A percentile compares a stretch with the other conserved stretches of the same genome.
Conservation (phyloP, 805 yeast genomes). For the Priceomyces castillae region DNA sequence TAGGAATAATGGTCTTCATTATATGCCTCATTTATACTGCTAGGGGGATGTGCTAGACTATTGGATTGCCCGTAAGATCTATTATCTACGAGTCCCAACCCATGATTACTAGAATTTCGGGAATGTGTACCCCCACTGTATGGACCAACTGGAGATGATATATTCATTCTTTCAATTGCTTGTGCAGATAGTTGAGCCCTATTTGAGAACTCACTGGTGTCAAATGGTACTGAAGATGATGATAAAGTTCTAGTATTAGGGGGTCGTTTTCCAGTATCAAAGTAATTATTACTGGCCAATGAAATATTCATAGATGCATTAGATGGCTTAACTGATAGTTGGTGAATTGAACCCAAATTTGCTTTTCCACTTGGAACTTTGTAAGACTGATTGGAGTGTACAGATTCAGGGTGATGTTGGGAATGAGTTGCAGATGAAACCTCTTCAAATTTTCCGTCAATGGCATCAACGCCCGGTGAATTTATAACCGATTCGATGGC, state of each 20-base stretch:
- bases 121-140: conserved; percentile 3
- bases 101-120: conserved; percentile 7
- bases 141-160: conserved; percentile 1
- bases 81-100: conserved; percentile 13
- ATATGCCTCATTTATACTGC: conserved; percentile 22
- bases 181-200: background rate
- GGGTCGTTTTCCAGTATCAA: conserved; percentile 9
- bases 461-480: conserved; percentile 5
- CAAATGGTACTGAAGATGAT: conserved; percentile 9
- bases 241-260: conserved; percentile 9
- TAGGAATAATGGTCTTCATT: conserved; percentile 27
- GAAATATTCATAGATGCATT: conserved; percentile 13
- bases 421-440: background rate
- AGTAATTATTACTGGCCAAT: conserved; percentile 8
- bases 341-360: conserved; percentile 1
- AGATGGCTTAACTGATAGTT: conserved; percentile 2
- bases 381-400: conserved; percentile 20
- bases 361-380: background rate
- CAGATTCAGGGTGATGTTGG: conserved; percentile 17
- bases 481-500: background rate
- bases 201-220: background rate
- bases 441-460: background rate
- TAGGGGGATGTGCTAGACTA: conserved; percentile 9
- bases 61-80: conserved; percentile 5
- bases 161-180: conserved; percentile 5